phyloP scores from a whole-genome alignment of 495 filamentous ascomycete species.

The Podospora sp. region DNA sequence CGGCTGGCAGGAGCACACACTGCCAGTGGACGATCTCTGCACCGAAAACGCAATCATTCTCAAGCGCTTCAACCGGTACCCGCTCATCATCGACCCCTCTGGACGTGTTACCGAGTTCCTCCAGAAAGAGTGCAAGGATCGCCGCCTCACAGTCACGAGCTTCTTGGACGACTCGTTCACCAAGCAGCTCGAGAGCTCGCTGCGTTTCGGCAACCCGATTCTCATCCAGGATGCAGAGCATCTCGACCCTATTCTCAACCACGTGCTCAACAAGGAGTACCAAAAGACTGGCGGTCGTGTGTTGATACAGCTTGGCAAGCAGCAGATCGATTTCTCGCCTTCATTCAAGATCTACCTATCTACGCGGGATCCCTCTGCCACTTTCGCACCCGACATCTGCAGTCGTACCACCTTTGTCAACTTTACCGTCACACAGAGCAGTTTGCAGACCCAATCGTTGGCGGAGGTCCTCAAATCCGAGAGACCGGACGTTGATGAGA shows the following conservation, averaged over 20 bases:
- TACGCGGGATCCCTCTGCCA: constrained; percentile 92
- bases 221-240: constrained; percentile 98
- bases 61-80: constrained; percentile 97
- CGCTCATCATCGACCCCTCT: constrained; percentile 96
- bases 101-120: constrained; percentile 93
- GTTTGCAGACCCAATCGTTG: constrained; percentile 94
- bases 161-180: constrained; percentile 98
- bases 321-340: constrained; percentile 99
- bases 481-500: constrained; percentile 95
- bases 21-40: constrained; percentile 98
- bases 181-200: constrained; percentile 93
- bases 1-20: constrained; percentile 89
- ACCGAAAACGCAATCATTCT: constrained; percentile 98
- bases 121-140: constrained; percentile 89
- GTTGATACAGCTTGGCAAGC: constrained; percentile 95
- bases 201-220: constrained; percentile 97
- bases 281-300: constrained; percentile 99
- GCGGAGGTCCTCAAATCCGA: constrained; percentile 97
- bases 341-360: constrained; percentile 95
- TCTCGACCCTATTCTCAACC: constrained; percentile 94
- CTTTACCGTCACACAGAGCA: constrained; percentile 98
- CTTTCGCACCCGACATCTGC: constrained; percentile 97
- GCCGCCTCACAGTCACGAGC: constrained; percentile 93
- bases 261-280: constrained; percentile 99
- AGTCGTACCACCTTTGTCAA: constrained; percentile 98